Conservation (phyloP, 352 stramenopile species). For the Phytophthora litchii region DNA sequence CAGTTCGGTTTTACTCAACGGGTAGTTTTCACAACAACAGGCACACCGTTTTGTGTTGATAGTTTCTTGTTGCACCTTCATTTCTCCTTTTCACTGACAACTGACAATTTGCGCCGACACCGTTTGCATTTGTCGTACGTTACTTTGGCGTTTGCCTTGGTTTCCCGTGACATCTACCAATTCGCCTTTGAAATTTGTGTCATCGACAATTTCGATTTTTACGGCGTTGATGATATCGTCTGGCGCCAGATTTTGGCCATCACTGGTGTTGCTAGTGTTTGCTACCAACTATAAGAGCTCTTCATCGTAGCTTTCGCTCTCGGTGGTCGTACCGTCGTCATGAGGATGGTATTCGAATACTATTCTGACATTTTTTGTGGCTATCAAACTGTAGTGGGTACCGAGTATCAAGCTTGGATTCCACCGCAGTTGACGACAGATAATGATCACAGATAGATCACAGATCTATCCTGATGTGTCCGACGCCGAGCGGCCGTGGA, state of each 20-base stretch:
- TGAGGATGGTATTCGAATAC: not conserved
- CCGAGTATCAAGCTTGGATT: no score
- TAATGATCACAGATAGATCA: not conserved
- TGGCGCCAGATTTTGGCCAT: not conserved
- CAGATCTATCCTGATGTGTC: not conserved
- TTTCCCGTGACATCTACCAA: not conserved
- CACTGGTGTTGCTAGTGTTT: not conserved
- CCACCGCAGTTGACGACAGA: not conserved
- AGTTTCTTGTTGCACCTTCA: slow-evolving; percentile 3
- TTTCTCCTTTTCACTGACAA: slow-evolving; percentile 7
- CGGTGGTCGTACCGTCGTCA: slow-evolving; percentile 34
- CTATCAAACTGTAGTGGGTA: not conserved
- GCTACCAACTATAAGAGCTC: slow-evolving; percentile 3
- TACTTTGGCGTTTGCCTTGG: not conserved
- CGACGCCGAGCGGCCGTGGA: not conserved
- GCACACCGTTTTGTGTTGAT: slow-evolving; percentile 10
- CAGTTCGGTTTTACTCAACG: slow-evolving; percentile 11
- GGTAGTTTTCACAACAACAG: slow-evolving; percentile 10
- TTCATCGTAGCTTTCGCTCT: slow-evolving; percentile 38
- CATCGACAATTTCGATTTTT: slow-evolving; percentile 5
- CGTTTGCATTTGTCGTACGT: slow-evolving; percentile 12
- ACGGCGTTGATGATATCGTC: not conserved
- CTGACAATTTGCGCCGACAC: slow-evolving; percentile 14
- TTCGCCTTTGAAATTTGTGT: not conserved
- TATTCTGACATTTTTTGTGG: not conserved